Evolutionary conservation across 352 stramenopile genomes (phyloP).

Genomic region (Blastocystis hominis): DNA sequence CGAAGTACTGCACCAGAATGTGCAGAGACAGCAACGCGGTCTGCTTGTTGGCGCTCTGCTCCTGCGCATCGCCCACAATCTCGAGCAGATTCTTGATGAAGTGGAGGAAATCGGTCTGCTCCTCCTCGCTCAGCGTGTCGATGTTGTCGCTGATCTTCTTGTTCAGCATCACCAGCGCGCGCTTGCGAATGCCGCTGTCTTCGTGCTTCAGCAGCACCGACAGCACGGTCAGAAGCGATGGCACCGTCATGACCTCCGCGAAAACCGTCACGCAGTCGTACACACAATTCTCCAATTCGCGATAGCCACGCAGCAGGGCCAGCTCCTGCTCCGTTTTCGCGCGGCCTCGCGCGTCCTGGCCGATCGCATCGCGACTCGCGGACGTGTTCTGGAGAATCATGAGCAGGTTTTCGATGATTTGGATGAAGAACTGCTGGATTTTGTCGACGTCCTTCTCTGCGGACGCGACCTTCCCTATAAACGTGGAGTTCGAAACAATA

Average conservation of each 20-base stretch:
- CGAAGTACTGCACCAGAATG: constrained; percentile 51
- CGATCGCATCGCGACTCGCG: background rate
- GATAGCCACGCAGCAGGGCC: background rate
- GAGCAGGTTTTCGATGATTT: constrained; percentile 48
- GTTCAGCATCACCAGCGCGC: constrained; percentile 48
- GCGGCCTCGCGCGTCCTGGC: background rate
- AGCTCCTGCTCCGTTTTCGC: background rate
- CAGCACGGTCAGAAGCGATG: constrained; percentile 2
- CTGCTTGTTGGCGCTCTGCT: background rate
- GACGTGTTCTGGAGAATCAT: constrained; percentile 5
- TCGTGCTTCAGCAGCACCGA: constrained; percentile 27
- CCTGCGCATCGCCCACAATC: background rate
- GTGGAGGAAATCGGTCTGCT: background rate
- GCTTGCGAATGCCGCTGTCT: constrained; percentile 22
- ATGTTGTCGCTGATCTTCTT: constrained; percentile 39
- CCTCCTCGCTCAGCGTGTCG: background rate
- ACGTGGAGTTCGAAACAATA: background rate
- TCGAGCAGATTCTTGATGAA: constrained; percentile 27
- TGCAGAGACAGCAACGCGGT: constrained; percentile 49
- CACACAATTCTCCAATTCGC: background rate
- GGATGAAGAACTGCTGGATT: constrained; percentile 52
- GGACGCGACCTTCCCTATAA: constrained; percentile 1
- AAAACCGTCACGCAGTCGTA: constrained; percentile 45
- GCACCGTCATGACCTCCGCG: constrained; percentile 27
- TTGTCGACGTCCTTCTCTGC: background rate